A percentile compares a stretch with the other conserved stretches of the same genome.
phyloP scores from a whole-genome alignment of 352 stramenopile species.

The Pythium biforme region DNA sequence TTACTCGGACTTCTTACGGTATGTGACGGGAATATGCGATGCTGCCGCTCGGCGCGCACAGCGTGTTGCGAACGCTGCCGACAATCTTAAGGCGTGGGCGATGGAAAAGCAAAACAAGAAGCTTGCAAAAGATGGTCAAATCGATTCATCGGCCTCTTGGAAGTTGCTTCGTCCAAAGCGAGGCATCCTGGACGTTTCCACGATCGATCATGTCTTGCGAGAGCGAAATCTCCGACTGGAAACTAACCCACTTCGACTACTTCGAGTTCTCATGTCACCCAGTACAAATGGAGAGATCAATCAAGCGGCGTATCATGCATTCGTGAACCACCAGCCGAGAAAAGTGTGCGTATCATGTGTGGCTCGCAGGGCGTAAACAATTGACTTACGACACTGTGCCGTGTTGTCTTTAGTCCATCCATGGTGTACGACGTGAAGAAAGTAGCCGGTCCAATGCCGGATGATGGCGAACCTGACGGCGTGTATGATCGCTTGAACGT shows the following conservation, averaged over 20 bases:
- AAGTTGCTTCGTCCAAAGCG: constrained; percentile 60
- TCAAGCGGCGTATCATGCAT: constrained; percentile 61
- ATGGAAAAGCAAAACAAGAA: constrained; percentile 79
- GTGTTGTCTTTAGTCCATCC: constrained; percentile 9
- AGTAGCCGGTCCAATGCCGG: constrained; percentile 43
- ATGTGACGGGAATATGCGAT: constrained; percentile 76
- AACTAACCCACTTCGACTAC: constrained; percentile 44
- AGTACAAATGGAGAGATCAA: constrained; percentile 61
- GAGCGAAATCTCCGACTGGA: constrained; percentile 54
- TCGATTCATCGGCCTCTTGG: constrained; percentile 75
- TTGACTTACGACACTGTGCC: background rate
- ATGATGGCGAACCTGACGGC: constrained; percentile 38
- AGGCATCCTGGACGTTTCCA: constrained; percentile 46
- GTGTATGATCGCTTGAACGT: constrained; percentile 74
- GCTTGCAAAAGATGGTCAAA: constrained; percentile 73
- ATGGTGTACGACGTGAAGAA: constrained; percentile 77
- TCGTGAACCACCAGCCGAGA: constrained; percentile 79
- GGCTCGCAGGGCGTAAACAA: background rate
- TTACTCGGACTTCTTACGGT: constrained; percentile 77
- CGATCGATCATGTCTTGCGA: constrained; percentile 63
- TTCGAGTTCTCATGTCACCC: constrained; percentile 68
- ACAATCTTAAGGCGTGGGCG: constrained; percentile 67
- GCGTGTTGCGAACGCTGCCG: constrained; percentile 56
- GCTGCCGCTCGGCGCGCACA: constrained; percentile 46
- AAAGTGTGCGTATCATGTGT: constrained; percentile 56